These are phyloP conservation scores for Isabelozyma gotoi DNA, from an alignment of 805 yeast species.

Conservation along the genomic window DNA sequence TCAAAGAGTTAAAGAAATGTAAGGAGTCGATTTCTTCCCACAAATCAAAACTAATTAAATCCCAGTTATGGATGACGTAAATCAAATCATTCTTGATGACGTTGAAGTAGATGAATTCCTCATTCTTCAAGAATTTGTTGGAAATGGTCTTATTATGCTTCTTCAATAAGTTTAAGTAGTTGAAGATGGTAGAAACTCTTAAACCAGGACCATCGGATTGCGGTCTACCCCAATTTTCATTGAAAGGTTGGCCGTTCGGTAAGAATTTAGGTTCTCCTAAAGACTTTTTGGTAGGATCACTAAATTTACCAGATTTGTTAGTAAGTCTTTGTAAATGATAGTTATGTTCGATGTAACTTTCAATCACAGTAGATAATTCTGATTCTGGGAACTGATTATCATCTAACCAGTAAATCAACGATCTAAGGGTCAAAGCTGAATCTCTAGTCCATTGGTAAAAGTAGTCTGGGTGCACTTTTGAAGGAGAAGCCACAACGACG, in stretches of 20 bases:
- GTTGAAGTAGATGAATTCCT: slow-evolving; percentile 45
- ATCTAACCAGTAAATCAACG: slow-evolving; percentile 56
- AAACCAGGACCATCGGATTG: slow-evolving; percentile 95
- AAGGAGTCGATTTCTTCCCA: slow-evolving; percentile 85
- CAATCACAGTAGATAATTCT: slow-evolving; percentile 29
- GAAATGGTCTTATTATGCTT: slow-evolving; percentile 21
- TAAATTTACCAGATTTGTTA: slow-evolving; percentile 68
- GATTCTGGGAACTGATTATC: slow-evolving; percentile 28
- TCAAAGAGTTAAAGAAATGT: slow-evolving; percentile 78
- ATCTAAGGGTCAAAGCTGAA: slow-evolving; percentile 73
- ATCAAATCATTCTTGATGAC: slow-evolving; percentile 69
- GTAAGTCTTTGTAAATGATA: slow-evolving; percentile 59
- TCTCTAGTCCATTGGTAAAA: slow-evolving; percentile 91
- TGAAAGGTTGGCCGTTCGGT: slow-evolving; percentile 63
- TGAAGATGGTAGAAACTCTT: slow-evolving; percentile 62
- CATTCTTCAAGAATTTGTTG: slow-evolving; percentile 22
- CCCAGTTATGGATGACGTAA: slow-evolving; percentile 65
- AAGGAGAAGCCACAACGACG: slow-evolving; percentile 83
- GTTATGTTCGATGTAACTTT: slow-evolving; percentile 62
- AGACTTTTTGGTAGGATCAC: slow-evolving; percentile 43
- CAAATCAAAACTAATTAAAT: slow-evolving; percentile 68
- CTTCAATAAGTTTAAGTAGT: slow-evolving; percentile 48
- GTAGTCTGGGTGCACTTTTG: slow-evolving; percentile 69
- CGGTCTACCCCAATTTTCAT: slow-evolving; percentile 86
- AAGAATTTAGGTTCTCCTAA: slow-evolving; percentile 90